Evolutionary conservation across 345 rosid species (phyloP).

Genomic region (Syzygium grande): DNA sequence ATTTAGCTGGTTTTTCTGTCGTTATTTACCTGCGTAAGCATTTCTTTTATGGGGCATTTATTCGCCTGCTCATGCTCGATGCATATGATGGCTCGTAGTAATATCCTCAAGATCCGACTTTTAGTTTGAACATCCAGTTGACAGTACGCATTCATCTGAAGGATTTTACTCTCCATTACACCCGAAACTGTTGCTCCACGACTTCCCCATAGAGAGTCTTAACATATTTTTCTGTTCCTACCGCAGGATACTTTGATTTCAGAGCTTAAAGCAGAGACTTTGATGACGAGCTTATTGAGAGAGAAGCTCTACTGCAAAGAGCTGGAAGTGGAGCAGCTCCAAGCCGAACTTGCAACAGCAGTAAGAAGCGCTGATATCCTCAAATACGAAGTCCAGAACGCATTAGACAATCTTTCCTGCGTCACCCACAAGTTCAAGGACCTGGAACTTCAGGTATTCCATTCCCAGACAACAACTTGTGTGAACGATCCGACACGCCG

Average conservation of each 20-base stretch:
- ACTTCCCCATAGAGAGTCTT: background rate
- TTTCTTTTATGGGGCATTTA: background rate
- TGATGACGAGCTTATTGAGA: constrained; percentile 59
- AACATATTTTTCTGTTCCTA: constrained; percentile 4
- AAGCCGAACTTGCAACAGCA: constrained; percentile 78
- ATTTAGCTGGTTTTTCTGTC: background rate
- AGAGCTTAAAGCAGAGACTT: constrained; percentile 66
- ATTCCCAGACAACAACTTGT: background rate
- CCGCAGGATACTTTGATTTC: constrained; percentile 45
- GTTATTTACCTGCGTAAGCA: background rate
- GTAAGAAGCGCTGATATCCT: constrained; percentile 80
- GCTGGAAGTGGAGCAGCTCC: constrained; percentile 74
- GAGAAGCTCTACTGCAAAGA: constrained; percentile 89
- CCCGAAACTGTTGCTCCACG: background rate
- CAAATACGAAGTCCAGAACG: constrained; percentile 55
- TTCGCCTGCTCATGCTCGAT: background rate
- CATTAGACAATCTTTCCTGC: constrained; percentile 62
- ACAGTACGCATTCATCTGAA: background rate
- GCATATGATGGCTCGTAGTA: background rate
- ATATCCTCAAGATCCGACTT: background rate
- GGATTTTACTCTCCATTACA: background rate
- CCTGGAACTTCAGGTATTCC: constrained; percentile 72
- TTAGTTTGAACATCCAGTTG: background rate
- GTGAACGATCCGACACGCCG: background rate
- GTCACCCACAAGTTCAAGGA: constrained; percentile 63